A percentile compares a stretch with the other conserved stretches of the same genome.
phyloP scores from a whole-genome alignment of 768 basidiomycete species.

The Pulveroboletus ravenelii region DNA sequence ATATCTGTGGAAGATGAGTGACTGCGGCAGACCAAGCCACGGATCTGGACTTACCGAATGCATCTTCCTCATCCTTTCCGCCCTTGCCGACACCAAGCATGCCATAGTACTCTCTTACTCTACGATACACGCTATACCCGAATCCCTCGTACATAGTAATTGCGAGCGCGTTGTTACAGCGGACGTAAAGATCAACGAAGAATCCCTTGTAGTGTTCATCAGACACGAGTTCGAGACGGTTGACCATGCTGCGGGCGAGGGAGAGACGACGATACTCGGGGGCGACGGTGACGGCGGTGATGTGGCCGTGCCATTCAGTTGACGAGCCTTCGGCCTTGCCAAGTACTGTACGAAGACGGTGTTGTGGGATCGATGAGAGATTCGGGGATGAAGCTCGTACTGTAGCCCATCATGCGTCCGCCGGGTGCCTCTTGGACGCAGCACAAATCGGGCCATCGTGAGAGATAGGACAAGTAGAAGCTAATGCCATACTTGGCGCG shows the following conservation, averaged over 20 bases:
- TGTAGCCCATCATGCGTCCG: conserved; percentile 89
- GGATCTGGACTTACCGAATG: conserved; percentile 65
- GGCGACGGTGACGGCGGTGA: conserved; percentile 92
- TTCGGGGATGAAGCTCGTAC: conserved; percentile 41
- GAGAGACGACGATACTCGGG: conserved; percentile 88
- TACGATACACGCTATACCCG: conserved; percentile 88
- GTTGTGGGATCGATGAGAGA: conserved; percentile 6
- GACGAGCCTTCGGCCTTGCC: conserved; percentile 85
- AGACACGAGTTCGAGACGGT: conserved; percentile 78
- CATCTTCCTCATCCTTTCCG: conserved; percentile 83
- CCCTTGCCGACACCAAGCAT: conserved; percentile 69
- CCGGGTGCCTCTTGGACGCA: conserved; percentile 76
- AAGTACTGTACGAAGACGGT: conserved; percentile 53
- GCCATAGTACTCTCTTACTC: conserved; percentile 89
- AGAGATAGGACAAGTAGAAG: conserved; percentile 86
- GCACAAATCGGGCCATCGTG: conserved; percentile 90
- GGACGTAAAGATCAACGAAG: conserved; percentile 95
- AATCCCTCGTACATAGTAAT: conserved; percentile 89
- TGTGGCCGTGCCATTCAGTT: conserved; percentile 86
- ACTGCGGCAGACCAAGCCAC: neutral
- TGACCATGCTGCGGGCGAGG: conserved; percentile 84
- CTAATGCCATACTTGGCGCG: conserved; percentile 68
- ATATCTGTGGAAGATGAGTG: conserved; percentile 39
- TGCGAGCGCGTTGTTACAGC: conserved; percentile 80
- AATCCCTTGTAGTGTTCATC: conserved; percentile 76